Base-by-base conservation (phyloP, 495 filamentous ascomycete genomes). In the Neurospora intermedia region DNA sequence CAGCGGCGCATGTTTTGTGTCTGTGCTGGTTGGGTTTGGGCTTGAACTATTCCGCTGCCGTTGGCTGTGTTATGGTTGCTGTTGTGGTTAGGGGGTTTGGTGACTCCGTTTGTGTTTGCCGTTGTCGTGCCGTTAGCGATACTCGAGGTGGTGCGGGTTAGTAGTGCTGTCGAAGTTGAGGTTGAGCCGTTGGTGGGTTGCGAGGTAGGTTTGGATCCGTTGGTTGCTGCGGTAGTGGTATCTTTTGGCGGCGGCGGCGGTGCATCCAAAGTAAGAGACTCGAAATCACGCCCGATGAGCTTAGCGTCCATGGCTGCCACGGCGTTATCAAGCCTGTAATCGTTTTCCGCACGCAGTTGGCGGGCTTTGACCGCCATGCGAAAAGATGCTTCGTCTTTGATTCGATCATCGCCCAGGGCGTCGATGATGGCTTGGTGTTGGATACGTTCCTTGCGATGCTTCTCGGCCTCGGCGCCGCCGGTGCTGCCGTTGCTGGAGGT, bases 371-470 rank as follows among this genome's bases (percentile, higher is more conserved):
- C 85, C 5, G 90, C 89, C 40, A 84, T 83, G 71, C 88, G 86
- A 74, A 92, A 91, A 41, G 82, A 85, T 2, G 87, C 84, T 74
- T 91, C 89, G 73, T 92, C 89, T 70, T 86, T 87, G 1, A 90
- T 89, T 13, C 89, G 81, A 70, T 91, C 89, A 74, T 91, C 89
- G 41, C 86, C 85, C 0, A 92, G 79, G 0, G 89, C 88, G 73
- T 91, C 90, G 69, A 89, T 80, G 74, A 91, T 87, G 66, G 88
- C 88, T 77, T 91, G 89, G 54, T 89, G 86, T 73, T 87, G 86
- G 70, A 88, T 82, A 18, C 87, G 83, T 77, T 91, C 89, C 74
- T 86, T 83, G 10, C 78, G 74, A 69, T 81, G 79, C 77, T 85
- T 82, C 62, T 85, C 83, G 15, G 83, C 82, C 70, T 89, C 87